phyloP scores from a whole-genome alignment of 192 early-diverging fungal species.

The Helicostylum pulchrum region DNA sequence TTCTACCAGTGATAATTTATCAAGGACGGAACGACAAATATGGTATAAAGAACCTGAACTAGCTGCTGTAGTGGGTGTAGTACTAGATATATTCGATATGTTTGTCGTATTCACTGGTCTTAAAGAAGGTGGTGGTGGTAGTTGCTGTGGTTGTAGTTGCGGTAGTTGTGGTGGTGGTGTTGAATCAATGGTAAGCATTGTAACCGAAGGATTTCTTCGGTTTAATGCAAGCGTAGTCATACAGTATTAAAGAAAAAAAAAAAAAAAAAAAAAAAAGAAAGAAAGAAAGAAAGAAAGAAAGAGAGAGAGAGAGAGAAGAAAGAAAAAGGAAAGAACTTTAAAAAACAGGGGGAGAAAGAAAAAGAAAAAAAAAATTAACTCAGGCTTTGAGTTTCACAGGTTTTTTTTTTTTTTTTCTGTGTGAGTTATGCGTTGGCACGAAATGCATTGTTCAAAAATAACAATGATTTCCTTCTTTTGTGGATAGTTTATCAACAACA shows the following conservation, averaged over 20 bases:
- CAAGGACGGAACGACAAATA: slow-evolving; percentile 62
- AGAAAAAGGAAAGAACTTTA: neutral
- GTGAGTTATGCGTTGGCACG: neutral
- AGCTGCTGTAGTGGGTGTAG: slow-evolving; percentile 18
- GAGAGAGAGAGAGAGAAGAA: neutral
- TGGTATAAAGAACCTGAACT: slow-evolving; percentile 63
- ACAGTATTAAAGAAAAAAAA: slow-evolving; percentile 17
- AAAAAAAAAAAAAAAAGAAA: slow-evolving; percentile 21
- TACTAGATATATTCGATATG: neutral
- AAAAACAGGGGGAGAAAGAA: no score
- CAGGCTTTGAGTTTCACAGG: no score
- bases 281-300: slow-evolving; percentile 17
- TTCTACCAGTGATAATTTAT: slow-evolving; percentile 66
- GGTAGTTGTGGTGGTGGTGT: slow-evolving; percentile 3
- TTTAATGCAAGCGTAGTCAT: slow-evolving; percentile 39
- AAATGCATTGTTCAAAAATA: no score
- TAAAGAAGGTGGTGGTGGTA: neutral
- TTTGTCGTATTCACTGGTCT: no score
- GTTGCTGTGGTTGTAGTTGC: neutral
- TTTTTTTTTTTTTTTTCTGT: no score
- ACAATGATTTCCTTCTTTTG: neutral
- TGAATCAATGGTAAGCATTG: neutral
- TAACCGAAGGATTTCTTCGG: slow-evolving; percentile 22
- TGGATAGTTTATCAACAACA: slow-evolving; percentile 6
- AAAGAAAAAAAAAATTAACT: no score